These are phyloP conservation scores for Pestalotiopsis sp. DNA, from an alignment of 2,329 filamentous ascomycete species.

Conservation along the genomic window DNA sequence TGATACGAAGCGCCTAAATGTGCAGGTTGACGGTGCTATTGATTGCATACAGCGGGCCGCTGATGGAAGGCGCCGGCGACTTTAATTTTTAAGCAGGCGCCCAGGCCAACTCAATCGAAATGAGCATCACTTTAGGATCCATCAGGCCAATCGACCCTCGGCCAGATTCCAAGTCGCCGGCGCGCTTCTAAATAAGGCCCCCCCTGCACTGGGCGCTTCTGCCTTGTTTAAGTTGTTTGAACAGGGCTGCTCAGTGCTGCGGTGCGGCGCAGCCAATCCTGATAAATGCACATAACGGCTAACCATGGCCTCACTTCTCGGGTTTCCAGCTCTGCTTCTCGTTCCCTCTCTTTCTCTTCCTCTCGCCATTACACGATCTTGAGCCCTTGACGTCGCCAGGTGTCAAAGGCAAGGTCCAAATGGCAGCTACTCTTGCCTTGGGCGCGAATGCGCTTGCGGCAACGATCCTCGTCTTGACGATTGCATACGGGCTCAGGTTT, in stretches of 20 bases:
- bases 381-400: no score
- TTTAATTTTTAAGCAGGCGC: not conserved
- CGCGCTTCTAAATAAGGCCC: not conserved
- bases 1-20: not conserved
- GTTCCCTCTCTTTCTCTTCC: not conserved
- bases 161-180: not conserved
- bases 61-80: not conserved
- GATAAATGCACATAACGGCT: not conserved
- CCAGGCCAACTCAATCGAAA: slow-evolving; percentile 1
- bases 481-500: not conserved
- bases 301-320: not conserved
- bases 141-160: not conserved
- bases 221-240: not conserved
- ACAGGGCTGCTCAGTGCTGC: not conserved
- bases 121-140: not conserved
- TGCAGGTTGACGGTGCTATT: not conserved
- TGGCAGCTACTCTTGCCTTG: not conserved
- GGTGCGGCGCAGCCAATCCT: not conserved
- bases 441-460: slow-evolving; percentile 1
- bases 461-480: not conserved
- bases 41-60: not conserved
- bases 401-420: no score
- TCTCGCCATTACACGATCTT: no score
- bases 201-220: not conserved
- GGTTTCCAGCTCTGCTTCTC: not conserved